Conservation (phyloP, 352 stramenopile species). For the Phytophthora foliorum region DNA sequence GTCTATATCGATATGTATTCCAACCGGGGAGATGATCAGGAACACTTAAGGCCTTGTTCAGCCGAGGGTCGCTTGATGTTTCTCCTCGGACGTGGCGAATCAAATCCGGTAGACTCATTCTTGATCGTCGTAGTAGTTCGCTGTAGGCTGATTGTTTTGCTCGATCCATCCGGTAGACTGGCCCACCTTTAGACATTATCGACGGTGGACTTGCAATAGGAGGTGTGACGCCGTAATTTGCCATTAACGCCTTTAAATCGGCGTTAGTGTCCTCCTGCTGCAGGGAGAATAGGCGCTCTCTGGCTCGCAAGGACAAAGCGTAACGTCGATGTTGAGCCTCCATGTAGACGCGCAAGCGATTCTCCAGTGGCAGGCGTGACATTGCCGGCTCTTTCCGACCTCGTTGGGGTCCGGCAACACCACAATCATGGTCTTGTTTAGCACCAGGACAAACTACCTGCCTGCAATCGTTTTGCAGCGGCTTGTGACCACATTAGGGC, state of each 20-base stretch:
- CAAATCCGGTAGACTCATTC: slow-evolving; percentile 10
- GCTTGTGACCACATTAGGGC: not conserved
- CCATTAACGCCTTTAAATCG: too few relatives aligned
- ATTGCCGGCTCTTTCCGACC: too few relatives aligned
- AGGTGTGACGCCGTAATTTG: not conserved
- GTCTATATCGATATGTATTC: slow-evolving; percentile 3
- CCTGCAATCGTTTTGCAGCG: not conserved
- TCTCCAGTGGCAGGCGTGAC: too few relatives aligned
- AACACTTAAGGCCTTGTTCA: slow-evolving; percentile 20
- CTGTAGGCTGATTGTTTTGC: slow-evolving; percentile 12
- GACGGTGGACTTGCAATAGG: not conserved
- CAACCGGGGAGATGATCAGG: not conserved
- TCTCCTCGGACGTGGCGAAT: slow-evolving; percentile 12
- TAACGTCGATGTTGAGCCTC: too few relatives aligned
- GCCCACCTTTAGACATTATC: not conserved
- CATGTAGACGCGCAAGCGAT: too few relatives aligned
- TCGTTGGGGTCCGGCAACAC: too few relatives aligned
- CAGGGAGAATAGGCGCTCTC: too few relatives aligned
- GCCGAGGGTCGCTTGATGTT: not conserved
- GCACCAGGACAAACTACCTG: not conserved
- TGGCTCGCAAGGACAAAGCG: too few relatives aligned
- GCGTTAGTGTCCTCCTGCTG: too few relatives aligned
- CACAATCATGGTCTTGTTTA: too few relatives aligned
- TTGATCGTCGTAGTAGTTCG: slow-evolving; percentile 14
- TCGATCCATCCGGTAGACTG: not conserved